Base-by-base conservation (phyloP, 75 land plant genomes). In the Gnetum montanum region DNA sequence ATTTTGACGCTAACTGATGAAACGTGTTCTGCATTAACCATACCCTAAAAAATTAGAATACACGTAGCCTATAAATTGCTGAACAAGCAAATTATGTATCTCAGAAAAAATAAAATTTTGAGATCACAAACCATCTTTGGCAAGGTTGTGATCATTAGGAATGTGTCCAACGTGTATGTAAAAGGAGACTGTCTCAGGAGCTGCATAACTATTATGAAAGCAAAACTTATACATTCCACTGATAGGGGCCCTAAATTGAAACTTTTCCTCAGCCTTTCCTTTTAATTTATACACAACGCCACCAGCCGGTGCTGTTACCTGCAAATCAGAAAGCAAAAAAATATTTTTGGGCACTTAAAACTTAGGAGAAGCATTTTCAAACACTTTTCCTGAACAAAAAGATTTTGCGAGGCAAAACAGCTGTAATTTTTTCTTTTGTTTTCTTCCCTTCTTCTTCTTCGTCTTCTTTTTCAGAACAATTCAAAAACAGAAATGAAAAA, bases 161-260 rank as follows among this genome's bases (percentile, higher is more conserved):
- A 88, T 89, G 43, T 92, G 98, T 20, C 98, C 98, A 41, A 89
- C 77, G 52, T 92, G 98, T 28, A 89, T 74, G 71, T 88, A 80
- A 66, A 92, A 92, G 10, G 95, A 78, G 12, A 92, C 76, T 10
- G 85, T 81, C 49, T 92, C 97, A 12, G 97, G 90, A 20, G 85
- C 69, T 10, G 78, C 46, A 31, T 65, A 60, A 23, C 86, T 74
- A 70, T 88, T 92, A 43, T 81, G 79, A 59, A 92, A 92, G 48
- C 95, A 92, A 47, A 92, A 92, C 43, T 92, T 88, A 68, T 92
- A 92, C 80, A 81, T 80, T 41, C 98, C 98, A 63, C 68, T 63
- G 55, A 64, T 56, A 12, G 90, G 90, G 15, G 98, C 98, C 60
- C 63, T 79, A 43, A 92, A 85, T 35, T 75, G 74, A 56, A 92